Evolutionary conservation across 257 asterid species (phyloP), one percentile per base, ranked within the genome.

Genomic region (Ophiorrhiza pumila): DNA sequence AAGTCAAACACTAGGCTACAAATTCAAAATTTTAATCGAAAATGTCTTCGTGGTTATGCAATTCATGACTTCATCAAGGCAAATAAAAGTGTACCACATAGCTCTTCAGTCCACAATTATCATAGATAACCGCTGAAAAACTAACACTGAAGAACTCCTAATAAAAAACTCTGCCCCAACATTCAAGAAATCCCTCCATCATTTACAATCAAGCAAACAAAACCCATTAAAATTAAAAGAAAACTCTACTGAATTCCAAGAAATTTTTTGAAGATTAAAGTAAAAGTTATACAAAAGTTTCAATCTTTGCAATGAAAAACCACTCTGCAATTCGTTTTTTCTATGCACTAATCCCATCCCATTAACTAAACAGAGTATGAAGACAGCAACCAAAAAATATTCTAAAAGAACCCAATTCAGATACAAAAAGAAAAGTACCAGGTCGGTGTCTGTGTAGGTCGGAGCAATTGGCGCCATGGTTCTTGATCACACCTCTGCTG

Each of bases 381-480:
- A 52, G 35, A 68, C 52, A 43, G 6, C 14, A 71, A 57, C 27
- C 39, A 27, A 57, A 13, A 25, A 1, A 56, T 11, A 13, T 17
- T 4, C 0, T 10, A 4, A 4, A 37, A 31, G 35, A 27, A 7
- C 10, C 49, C 7, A 34, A 34, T 7, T 4, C 3, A 34, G 63
- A 63, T 49, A 23, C 34, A n/a, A 34, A 71, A 49, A 73, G 42
- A 46, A 7, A 41, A 57, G 31, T 42, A 84, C 97, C 85, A 89
- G 87, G 68, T 82, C 82, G 65, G 87, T 84, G 80, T 73, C 85
- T 55, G 84, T 82, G 65, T 35, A 55, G 73, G 65, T 73, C 27
- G 84, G 80, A 81, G 82, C 42, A 34, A 45, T 34, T 56, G 75
- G 56, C 78, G 83, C 87, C 95, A 86, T 87, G 60, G 73, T 59